phyloP scores from a whole-genome alignment of 1,139 yeast genomes.

The Magnusiomyces suaveolens region DNA sequence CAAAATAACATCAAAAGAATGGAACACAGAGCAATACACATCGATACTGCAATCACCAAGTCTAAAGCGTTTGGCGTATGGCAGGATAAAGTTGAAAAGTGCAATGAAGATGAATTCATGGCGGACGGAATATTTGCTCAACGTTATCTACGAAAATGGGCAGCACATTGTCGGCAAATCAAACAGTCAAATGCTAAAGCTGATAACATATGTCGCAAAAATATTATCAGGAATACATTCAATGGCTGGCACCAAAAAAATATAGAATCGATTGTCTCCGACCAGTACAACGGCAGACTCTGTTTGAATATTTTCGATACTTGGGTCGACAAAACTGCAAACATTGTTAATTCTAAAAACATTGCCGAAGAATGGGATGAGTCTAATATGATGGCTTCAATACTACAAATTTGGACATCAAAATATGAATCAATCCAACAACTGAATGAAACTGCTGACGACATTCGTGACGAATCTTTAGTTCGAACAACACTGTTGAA shows the following conservation, averaged over 20 bases:
- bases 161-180: neutral
- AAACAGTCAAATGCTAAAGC: neutral
- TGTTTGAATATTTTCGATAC: neutral
- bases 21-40: neutral
- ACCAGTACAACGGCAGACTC: constrained; percentile 4
- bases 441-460: constrained; percentile 2
- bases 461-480: neutral
- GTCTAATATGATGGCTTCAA: neutral
- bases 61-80: neutral
- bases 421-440: neutral
- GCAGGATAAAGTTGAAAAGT: neutral
- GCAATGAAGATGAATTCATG: neutral
- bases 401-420: constrained; percentile 1
- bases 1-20: neutral
- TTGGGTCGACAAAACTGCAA: constrained; percentile 8
- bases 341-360: neutral
- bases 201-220: constrained; percentile 1
- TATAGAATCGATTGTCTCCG: constrained; percentile 3
- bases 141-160: neutral
- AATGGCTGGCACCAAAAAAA: constrained; percentile 6
- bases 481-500: neutral
- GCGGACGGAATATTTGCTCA: constrained; percentile 1
- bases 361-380: constrained; percentile 1
- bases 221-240: constrained; percentile 6
- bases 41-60: neutral